phyloP scores from a whole-genome alignment of 192 early-diverging fungal species.

The Backusella mclennaniae region DNA sequence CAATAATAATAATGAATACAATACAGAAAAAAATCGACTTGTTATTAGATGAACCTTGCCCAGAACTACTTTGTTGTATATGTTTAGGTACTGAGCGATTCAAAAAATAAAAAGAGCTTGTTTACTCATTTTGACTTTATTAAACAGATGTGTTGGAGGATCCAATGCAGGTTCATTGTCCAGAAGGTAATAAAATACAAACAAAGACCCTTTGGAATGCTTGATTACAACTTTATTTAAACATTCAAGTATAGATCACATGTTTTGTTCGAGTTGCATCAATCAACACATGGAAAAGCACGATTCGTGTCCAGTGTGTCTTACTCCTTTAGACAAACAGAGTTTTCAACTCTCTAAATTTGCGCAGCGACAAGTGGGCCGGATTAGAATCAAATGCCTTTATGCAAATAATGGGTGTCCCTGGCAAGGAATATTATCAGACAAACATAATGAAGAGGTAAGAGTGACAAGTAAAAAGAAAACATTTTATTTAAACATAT shows the following conservation, averaged over 20 bases:
- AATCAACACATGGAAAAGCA: background rate
- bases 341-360: constrained; percentile 36
- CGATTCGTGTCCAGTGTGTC: constrained; percentile 16
- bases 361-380: constrained; percentile 28
- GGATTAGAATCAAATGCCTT: constrained; percentile 24
- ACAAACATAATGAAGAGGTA: constrained; percentile 20
- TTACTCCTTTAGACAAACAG: constrained; percentile 3
- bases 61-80: constrained; percentile 26
- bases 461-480: too few relatives aligned
- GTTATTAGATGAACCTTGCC: constrained; percentile 13
- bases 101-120: background rate
- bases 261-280: constrained; percentile 25
- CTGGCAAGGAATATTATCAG: constrained; percentile 27
- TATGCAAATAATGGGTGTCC: constrained; percentile 21
- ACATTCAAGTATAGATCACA: constrained; percentile 22
- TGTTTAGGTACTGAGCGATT: constrained; percentile 14
- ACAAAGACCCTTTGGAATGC: background rate
- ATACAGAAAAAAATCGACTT: constrained; percentile 6
- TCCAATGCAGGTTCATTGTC: constrained; percentile 38
- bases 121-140: background rate
- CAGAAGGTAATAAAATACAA: constrained; percentile 29
- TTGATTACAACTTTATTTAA: constrained; percentile 3
- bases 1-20: background rate
- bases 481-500: background rate
- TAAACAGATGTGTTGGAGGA: constrained; percentile 34